Base-by-base conservation (phyloP, 805 yeast species). In the Kodamaea neixiangensis region DNA sequence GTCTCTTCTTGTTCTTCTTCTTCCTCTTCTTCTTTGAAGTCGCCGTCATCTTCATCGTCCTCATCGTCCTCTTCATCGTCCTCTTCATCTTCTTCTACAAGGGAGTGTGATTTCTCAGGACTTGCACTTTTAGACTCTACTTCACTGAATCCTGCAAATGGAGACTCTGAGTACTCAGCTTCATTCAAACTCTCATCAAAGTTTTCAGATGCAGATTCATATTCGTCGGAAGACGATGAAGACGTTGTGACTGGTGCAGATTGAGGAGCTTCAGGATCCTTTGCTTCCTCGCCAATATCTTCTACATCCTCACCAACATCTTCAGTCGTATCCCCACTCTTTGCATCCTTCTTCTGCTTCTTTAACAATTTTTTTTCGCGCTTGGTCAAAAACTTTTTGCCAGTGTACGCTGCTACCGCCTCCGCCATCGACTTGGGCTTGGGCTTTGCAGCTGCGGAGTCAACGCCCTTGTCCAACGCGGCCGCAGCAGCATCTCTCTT, bases 331-430 rank as follows among this genome's bases (percentile, higher is more conserved):
- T n/a, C n/a, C n/a, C 13, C 35, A 51, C 53, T 35, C 52, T 63
- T 53, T 56, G 58, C 50, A 62, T 60, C 46, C 47, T 64, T 61
- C 55, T 54, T 65, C 57, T 15, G 56, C 33, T 56, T 46, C 54
- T 62, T 64, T 50, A 63, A 61, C 38, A 58, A 61, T 56, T 61
- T 66, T 51, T 71, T 74, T 51, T 77, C 75, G 31, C 76, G 75
- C 59, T 78, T 80, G 5, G 79, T 72, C 55, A 79, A 64, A 51
- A 79, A 81, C 58, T 73, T 77, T 51, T 79, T 80, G 22, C 83
- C 82, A 1, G 85, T 74, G 60, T 80, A 80, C 6, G 79, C 75
- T 10, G 83, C 82, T 25, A 82, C 78, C 7, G 85, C 85, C 61
- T 79, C 84, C 7, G 83, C 83, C 78, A 79, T 71, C 15, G 82